A percentile compares a stretch with the other conserved stretches of the same genome.
Conservation (phyloP, 495 filamentous ascomycete species). For the Astrothelium macrocarpum region DNA sequence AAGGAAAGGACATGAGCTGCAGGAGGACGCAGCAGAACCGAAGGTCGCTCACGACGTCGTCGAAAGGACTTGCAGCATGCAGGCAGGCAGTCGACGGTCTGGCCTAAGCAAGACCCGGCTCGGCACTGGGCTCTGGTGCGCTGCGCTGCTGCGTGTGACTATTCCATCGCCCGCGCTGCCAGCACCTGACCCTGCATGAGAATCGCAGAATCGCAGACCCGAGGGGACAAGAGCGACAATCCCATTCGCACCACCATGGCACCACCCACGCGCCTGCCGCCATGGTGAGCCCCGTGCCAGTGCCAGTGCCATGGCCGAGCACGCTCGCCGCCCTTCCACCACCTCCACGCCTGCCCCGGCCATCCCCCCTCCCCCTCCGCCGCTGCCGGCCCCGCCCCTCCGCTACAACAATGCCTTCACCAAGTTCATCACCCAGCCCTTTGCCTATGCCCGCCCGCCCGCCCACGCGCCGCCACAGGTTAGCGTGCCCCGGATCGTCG, state of each 20-base stretch:
- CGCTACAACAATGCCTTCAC: conserved; percentile 39
- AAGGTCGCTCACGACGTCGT: not conserved
- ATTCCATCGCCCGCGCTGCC: not conserved
- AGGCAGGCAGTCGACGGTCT: not conserved
- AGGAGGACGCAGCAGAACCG: not conserved
- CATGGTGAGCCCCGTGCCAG: not conserved
- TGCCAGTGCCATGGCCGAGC: not conserved
- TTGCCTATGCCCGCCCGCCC: conserved; percentile 47
- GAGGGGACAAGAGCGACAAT: too few relatives aligned
- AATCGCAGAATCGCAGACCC: too few relatives aligned
- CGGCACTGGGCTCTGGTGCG: not conserved
- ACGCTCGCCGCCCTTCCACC: conserved; percentile 7
- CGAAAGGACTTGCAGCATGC: not conserved
- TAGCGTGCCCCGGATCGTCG: not conserved
- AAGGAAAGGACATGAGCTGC: not conserved
- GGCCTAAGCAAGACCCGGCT: not conserved
- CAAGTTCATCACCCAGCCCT: conserved; percentile 46
- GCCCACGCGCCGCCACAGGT: conserved; percentile 29
- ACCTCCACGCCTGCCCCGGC: conserved; percentile 26
- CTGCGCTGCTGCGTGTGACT: conserved; percentile 1
- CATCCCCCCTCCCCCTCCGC: conserved; percentile 32
- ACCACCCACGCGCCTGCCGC: not conserved
- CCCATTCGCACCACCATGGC: not conserved
- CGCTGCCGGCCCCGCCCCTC: conserved; percentile 34
- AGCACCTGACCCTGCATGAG: conserved; percentile 5